Evolutionary conservation across 2,329 filamentous ascomycete species (phyloP), one percentile per base, ranked within the genome.

Genomic region (Sporothrix curviconia): DNA sequence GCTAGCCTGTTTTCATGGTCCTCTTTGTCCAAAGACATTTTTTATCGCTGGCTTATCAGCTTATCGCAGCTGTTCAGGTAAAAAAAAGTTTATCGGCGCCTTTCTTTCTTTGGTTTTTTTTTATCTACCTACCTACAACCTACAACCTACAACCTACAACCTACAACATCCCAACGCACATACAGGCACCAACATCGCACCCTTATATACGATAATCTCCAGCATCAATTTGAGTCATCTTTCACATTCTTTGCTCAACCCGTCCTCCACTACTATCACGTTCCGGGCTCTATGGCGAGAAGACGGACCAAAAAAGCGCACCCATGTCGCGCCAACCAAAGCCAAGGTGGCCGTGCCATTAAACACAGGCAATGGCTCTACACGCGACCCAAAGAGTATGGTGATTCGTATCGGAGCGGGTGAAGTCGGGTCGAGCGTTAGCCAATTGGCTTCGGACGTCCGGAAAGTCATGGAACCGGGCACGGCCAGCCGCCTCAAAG

Each of bases 371-470:
- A 83, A 85, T 71, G 80, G 83, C 59, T 81, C 84, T 24, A 78
- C 81, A 55, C 83, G 85, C 63, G 80, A 85, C 53, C 94, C 94
- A 34, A 96, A 96, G 79, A 95, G 88, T 70, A 96, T 99, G 92
- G 92, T 99, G 59, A 96, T 99, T 72, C 89, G 94, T 65, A 92
- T 96, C 67, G 94, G 94, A 66, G 92, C 92, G 65, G 89, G 91
- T 66, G 90, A 96, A 69, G 90, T 99, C 54, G 94, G 94, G 58
- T 84, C 90, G 59, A 95, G 89, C 70, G 82, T 99, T 66, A 92
- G 87, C 70, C 92, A 97, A 74, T 78, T 99, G 65, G 92, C 92
- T 22, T 85, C 88, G 65, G 94, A 99, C 75, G 89, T 97, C 59
- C 85, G 94, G 66, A 80, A 81, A 56, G 92, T 97, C 76, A 95